Percentiles rank a stretch among this genome's conserved stretches.
phyloP scores from a whole-genome alignment of 371 early-diverging fungal genomes.

The Gilbertella persicaria region DNA sequence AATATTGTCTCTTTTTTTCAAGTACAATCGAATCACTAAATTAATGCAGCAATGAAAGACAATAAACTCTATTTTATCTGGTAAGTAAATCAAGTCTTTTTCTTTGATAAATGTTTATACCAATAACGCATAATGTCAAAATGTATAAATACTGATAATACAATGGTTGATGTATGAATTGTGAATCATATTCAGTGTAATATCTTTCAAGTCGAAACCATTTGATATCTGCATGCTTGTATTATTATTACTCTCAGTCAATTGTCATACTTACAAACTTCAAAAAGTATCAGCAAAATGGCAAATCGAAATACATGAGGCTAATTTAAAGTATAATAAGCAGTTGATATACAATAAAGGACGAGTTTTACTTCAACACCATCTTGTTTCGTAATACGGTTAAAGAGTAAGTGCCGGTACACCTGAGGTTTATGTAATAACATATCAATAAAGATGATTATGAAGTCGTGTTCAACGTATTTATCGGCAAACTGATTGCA shows the following conservation, averaged over 20 bases:
- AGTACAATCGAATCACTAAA: conserved; percentile 33
- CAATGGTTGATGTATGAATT: conserved; percentile 63
- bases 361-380: conserved; percentile 48
- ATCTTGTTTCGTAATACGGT: conserved; percentile 57
- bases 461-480: conserved; percentile 91
- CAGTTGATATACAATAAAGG: conserved; percentile 3
- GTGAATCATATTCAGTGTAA: conserved; percentile 47
- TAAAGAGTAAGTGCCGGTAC: conserved; percentile 89
- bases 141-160: conserved; percentile 82
- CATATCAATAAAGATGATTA: conserved; percentile 94
- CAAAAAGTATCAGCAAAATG: conserved; percentile 82
- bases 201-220: conserved; percentile 87
- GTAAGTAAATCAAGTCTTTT: background rate
- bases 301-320: conserved; percentile 76
- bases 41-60: conserved; percentile 49
- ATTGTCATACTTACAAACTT: conserved; percentile 69
- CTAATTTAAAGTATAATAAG: conserved; percentile 34
- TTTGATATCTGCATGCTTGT: conserved; percentile 66
- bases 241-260: background rate
- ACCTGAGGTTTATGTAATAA: conserved; percentile 89
- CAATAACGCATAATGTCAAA: conserved; percentile 71
- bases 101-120: conserved; percentile 27
- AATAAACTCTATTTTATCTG: conserved; percentile 34
- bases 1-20: conserved; percentile 19
- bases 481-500: conserved; percentile 91